Conservation (phyloP, 176 grass and related monocot genomes). For the Oryza glumipatula region DNA sequence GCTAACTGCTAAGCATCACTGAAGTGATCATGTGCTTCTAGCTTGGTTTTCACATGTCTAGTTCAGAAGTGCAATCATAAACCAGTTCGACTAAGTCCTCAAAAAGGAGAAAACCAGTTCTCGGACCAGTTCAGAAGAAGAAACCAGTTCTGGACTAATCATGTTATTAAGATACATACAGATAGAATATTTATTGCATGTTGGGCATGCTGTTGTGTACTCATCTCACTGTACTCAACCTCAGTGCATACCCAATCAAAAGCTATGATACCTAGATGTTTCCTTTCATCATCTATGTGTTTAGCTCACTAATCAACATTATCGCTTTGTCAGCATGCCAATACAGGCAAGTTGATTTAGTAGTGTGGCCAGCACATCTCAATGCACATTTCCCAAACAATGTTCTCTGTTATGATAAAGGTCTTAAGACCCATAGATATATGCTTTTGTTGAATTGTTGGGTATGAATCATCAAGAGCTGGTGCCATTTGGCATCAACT, state of each 20-base stretch:
- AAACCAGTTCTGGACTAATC: slow-evolving; percentile 24
- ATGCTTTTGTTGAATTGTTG: slow-evolving; percentile 17
- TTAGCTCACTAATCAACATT: slow-evolving; percentile 13
- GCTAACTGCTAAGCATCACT: neutral
- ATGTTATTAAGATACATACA: neutral
- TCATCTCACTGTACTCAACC: neutral
- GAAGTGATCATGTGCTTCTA: slow-evolving; percentile 21
- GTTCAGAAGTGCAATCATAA: slow-evolving; percentile 12
- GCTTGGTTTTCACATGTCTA: slow-evolving; percentile 27
- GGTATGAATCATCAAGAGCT: slow-evolving; percentile 24
- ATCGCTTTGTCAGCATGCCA: slow-evolving; percentile 21
- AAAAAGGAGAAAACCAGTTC: neutral
- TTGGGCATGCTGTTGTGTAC: neutral
- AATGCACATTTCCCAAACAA: slow-evolving; percentile 13
- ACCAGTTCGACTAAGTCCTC: slow-evolving; percentile 27
- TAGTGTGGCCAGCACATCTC: slow-evolving; percentile 29
- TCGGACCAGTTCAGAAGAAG: neutral
- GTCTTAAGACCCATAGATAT: slow-evolving; percentile 10
- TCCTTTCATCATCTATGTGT: neutral
- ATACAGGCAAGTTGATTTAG: slow-evolving; percentile 19
- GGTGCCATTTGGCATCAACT: slow-evolving; percentile 42
- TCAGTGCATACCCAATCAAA: slow-evolving; percentile 8
- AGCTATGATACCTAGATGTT: slow-evolving; percentile 32
- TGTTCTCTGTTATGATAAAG: slow-evolving; percentile 15
- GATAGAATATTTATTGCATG: neutral